phyloP scores from a whole-genome alignment of 164 flowering plant species.

The Buxus sempervirens region DNA sequence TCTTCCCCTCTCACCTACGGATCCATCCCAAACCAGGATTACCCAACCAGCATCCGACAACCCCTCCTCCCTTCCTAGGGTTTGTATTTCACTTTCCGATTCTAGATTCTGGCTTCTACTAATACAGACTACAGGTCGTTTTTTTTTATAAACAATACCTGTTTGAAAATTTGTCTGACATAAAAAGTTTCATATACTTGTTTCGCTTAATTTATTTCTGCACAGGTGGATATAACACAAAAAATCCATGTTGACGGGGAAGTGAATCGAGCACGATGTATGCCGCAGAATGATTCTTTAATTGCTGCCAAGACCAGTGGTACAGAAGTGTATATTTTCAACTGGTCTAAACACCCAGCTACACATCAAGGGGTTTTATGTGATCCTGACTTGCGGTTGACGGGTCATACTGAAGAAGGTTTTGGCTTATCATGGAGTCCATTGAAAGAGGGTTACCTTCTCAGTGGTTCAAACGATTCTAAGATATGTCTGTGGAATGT shows the following conservation, averaged over 20 bases:
- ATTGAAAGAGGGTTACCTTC: slow-evolving; percentile 64
- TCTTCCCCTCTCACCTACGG: slow-evolving; percentile 37
- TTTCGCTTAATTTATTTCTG: not conserved
- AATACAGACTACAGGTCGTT: too few species aligned
- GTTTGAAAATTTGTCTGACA: slow-evolving; percentile 33
- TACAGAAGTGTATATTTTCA: slow-evolving; percentile 67
- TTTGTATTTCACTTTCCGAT: not conserved
- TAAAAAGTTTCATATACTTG: slow-evolving; percentile 7
- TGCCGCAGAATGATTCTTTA: slow-evolving; percentile 70
- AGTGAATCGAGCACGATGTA: slow-evolving; percentile 77
- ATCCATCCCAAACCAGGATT: not conserved
- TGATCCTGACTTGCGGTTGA: slow-evolving; percentile 71
- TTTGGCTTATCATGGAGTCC: slow-evolving; percentile 94
- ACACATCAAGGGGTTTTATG: slow-evolving; percentile 34
- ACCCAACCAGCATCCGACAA: not conserved
- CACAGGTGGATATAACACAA: slow-evolving; percentile 65
- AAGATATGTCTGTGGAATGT: slow-evolving; percentile 91
- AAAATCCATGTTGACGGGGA: slow-evolving; percentile 80
- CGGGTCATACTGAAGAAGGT: slow-evolving; percentile 88
- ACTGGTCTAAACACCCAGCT: slow-evolving; percentile 41
- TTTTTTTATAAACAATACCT: slow-evolving; percentile 12
- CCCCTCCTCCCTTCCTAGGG: slow-evolving; percentile 39
- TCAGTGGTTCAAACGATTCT: slow-evolving; percentile 85
- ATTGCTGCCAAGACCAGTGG: slow-evolving; percentile 81
- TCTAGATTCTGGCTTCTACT: too few species aligned